phyloP scores from a whole-genome alignment of 306 rosid genomes.

The Rosa multiflora region DNA sequence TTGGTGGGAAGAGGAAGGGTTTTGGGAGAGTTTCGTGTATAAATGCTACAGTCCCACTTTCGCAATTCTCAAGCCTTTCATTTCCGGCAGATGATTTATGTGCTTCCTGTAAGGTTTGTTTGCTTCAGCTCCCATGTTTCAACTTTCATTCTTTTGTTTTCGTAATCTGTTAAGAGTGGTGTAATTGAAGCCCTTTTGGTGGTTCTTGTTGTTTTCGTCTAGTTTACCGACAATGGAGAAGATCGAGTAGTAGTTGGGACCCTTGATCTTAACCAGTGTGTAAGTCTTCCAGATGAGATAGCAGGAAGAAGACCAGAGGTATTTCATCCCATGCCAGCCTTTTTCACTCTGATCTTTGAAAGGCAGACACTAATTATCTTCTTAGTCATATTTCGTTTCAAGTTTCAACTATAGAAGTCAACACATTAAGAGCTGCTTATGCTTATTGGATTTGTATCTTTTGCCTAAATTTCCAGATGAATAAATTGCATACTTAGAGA shows the following conservation, averaged over 20 bases:
- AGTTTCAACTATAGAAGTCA: neutral
- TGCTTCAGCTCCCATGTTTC: slow-evolving; percentile 3
- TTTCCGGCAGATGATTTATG: slow-evolving; percentile 54
- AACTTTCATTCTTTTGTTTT: neutral
- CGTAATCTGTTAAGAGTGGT: neutral
- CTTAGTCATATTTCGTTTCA: neutral
- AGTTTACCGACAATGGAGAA: slow-evolving; percentile 71
- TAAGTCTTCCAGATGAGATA: slow-evolving; percentile 89
- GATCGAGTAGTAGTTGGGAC: slow-evolving; percentile 72
- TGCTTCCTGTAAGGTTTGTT: slow-evolving; percentile 89
- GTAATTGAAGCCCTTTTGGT: slow-evolving; percentile 1
- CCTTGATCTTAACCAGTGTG: slow-evolving; percentile 83
- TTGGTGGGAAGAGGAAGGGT: slow-evolving; percentile 62
- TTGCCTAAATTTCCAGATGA: neutral
- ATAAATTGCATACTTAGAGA: neutral
- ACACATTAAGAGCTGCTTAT: neutral
- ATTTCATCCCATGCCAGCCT: slow-evolving; percentile 17
- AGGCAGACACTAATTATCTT: neutral
- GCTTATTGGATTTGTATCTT: neutral
- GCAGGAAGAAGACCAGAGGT: slow-evolving; percentile 79
- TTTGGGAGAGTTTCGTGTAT: slow-evolving; percentile 79
- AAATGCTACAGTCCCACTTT: slow-evolving; percentile 70
- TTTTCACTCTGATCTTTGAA: neutral
- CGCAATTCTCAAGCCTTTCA: slow-evolving; percentile 40
- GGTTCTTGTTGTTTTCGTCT: slow-evolving; percentile 24